phyloP scores from a whole-genome alignment of 768 basidiomycete genomes.

The Suillus paluster region DNA sequence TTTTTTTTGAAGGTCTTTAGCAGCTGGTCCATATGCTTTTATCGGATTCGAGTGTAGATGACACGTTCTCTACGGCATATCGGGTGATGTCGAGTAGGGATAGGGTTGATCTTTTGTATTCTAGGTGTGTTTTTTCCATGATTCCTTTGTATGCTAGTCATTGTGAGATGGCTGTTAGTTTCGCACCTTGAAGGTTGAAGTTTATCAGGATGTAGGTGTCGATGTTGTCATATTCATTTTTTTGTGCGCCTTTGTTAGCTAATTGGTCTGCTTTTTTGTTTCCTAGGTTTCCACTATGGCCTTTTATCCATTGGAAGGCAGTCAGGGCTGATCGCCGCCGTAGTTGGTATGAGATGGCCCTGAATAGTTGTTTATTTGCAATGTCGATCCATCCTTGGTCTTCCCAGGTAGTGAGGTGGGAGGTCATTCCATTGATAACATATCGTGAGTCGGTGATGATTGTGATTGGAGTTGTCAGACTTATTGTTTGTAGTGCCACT shows the following conservation, averaged over 20 bases:
- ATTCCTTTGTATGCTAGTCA: conserved; percentile 20
- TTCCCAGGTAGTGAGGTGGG: conserved; percentile 22
- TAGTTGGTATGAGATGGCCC: conserved; percentile 9
- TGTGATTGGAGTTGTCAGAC: background rate
- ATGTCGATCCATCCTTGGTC: conserved; percentile 30
- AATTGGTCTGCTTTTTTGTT: conserved; percentile 32
- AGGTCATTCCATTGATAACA: conserved; percentile 16
- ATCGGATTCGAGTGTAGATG: conserved; percentile 6
- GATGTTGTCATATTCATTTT: background rate
- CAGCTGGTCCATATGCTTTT: conserved; percentile 12
- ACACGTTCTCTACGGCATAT: conserved; percentile 5
- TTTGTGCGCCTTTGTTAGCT: conserved; percentile 23
- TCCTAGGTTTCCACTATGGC: conserved; percentile 21
- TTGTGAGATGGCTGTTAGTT: conserved; percentile 22
- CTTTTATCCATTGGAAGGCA: conserved; percentile 32
- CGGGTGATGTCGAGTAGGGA: conserved; percentile 11
- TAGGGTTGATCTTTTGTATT: conserved; percentile 2
- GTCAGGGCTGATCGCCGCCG: conserved; percentile 21
- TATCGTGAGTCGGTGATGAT: conserved; percentile 25
- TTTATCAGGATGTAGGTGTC: background rate
- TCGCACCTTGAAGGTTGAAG: conserved; percentile 18
- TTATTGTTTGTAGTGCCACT: background rate
- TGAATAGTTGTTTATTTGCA: conserved; percentile 18
- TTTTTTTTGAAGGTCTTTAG: conserved; percentile 12
- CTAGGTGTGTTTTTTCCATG: background rate